Evolutionary conservation across 2,329 filamentous ascomycete genomes (phyloP).

Genomic region (Pyrenophora seminiperda): DNA sequence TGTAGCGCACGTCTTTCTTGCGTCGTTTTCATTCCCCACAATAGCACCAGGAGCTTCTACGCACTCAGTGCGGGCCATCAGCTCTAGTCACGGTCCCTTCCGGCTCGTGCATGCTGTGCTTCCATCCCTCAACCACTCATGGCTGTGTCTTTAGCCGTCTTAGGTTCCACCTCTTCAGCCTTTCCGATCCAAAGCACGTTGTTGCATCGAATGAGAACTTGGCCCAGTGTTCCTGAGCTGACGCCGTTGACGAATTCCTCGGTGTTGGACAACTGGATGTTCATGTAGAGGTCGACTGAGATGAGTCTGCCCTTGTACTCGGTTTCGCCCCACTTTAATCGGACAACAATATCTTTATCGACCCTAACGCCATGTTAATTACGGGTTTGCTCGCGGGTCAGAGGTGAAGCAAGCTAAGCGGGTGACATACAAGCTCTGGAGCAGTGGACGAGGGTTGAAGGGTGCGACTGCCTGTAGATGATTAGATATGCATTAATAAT

Average conservation of each 20-base stretch:
- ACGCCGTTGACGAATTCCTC: constrained; percentile 92
- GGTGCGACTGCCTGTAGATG: constrained; percentile 65
- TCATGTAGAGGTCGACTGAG: constrained; percentile 98
- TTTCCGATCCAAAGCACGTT: constrained; percentile 92
- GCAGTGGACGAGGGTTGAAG: constrained; percentile 94
- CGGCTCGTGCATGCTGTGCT: constrained; percentile 3
- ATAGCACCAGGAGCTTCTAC: not conserved
- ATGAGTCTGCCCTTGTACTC: constrained; percentile 95
- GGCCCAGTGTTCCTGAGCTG: constrained; percentile 80
- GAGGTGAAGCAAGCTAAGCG: not conserved
- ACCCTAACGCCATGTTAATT: constrained; percentile 61
- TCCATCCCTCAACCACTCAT: constrained; percentile 48
- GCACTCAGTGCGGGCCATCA: not conserved
- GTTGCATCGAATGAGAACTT: constrained; percentile 96
- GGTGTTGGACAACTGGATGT: constrained; percentile 87
- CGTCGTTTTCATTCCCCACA: not conserved
- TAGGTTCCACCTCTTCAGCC: constrained; percentile 54
- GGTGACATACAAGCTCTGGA: constrained; percentile 79
- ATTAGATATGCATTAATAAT: constrained; percentile 22
- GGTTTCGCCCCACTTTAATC: constrained; percentile 96
- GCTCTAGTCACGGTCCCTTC: not conserved
- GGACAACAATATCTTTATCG: constrained; percentile 87
- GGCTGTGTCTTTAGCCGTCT: constrained; percentile 47
- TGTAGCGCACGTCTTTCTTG: constrained; percentile 6
- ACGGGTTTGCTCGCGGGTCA: not conserved